Evolutionary conservation across 129 eudicot genomes (phyloP).

Genomic region (Pseudognaphalium luteoalbum): DNA sequence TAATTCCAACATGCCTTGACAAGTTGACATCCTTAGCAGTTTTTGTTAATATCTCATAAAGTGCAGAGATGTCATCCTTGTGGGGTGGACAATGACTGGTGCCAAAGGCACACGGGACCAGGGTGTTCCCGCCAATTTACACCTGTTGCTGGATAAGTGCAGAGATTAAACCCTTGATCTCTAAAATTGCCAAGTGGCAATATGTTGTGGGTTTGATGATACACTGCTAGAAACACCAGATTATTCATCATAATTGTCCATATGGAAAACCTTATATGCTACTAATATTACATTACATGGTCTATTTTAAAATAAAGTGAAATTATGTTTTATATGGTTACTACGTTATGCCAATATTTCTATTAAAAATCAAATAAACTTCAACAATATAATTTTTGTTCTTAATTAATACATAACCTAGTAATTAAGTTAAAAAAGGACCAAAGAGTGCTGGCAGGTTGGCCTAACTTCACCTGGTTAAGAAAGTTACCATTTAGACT

Average conservation of each 20-base stretch:
- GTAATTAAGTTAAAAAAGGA: background rate
- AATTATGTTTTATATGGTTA: background rate
- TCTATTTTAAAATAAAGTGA: background rate
- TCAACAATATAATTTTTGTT: too few species aligned
- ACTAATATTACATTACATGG: background rate
- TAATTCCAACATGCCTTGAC: background rate
- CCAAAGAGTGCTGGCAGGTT: too few species aligned
- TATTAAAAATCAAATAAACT: too few species aligned
- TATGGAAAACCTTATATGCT: background rate
- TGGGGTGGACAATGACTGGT: too few species aligned
- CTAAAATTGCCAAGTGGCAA: background rate
- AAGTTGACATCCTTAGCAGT: background rate
- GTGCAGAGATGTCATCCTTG: too few species aligned
- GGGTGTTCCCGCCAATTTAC: too few species aligned
- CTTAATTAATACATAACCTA: background rate
- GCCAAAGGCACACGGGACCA: too few species aligned
- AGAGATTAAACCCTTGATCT: background rate
- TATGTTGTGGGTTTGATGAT: background rate
- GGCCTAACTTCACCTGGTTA: background rate
- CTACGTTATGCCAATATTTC: background rate
- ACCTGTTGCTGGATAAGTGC: too few species aligned
- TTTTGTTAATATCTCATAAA: background rate
- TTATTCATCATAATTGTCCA: background rate
- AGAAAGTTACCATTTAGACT: background rate
- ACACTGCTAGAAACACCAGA: background rate